Conservation (phyloP, 768 basidiomycete genomes). For the Lepiota brunneoincarnata region DNA sequence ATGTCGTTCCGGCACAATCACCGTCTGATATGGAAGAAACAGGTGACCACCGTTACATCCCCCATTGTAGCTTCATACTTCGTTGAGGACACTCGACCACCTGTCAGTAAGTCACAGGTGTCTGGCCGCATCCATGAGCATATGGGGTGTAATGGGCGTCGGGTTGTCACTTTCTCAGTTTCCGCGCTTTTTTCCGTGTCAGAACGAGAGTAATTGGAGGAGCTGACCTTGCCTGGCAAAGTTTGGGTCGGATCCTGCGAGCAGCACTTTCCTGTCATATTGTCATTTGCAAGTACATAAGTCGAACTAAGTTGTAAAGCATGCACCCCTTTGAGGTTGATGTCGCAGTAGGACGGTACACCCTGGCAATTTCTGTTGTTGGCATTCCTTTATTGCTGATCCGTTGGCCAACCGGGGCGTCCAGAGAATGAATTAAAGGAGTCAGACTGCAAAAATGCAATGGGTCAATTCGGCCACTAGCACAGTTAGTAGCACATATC, state of each 20-base stretch:
- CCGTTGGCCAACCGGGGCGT: slow-evolving; percentile 37
- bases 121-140: no score
- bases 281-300: not conserved
- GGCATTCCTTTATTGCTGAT: slow-evolving; percentile 46
- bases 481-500: not conserved
- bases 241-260: slow-evolving; percentile 49
- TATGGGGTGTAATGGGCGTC: no score
- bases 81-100: no score
- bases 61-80: no score
- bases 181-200: no score
- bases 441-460: slow-evolving; percentile 23
- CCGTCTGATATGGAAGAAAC: no score
- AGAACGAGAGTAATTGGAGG: slow-evolving; percentile 25
- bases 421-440: slow-evolving; percentile 48
- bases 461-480: not conserved
- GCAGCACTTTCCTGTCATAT: slow-evolving; percentile 22
- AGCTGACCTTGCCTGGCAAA: no score
- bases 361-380: slow-evolving; percentile 40
- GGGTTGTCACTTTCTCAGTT: no score
- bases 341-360: slow-evolving; percentile 63
- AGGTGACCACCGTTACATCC: no score
- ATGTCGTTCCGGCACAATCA: no score
- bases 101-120: no score
- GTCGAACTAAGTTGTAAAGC: slow-evolving; percentile 21
- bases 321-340: slow-evolving; percentile 53